Evolutionary conservation across 2,329 filamentous ascomycete genomes (phyloP).

Genomic region (Verticillium albo-atrum): DNA sequence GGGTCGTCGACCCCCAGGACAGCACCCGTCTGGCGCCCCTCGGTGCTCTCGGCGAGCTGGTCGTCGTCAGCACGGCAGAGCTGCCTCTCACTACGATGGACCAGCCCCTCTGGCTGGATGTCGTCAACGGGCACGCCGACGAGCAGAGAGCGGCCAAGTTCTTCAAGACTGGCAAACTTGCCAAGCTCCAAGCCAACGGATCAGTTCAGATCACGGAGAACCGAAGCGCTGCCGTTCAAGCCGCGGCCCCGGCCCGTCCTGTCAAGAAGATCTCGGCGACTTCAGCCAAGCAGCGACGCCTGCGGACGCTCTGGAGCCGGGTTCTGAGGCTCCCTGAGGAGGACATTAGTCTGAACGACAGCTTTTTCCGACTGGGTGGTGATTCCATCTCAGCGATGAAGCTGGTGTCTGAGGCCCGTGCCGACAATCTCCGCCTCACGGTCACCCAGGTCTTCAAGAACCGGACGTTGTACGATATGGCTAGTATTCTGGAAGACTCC

Average conservation of each 20-base stretch:
- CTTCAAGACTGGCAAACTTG: slow-evolving; percentile 35
- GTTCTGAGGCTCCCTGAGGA: slow-evolving; percentile 39
- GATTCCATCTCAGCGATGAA: slow-evolving; percentile 60
- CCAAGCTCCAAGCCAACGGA: slow-evolving; percentile 27
- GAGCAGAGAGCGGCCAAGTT: slow-evolving; percentile 16
- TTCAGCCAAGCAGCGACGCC: slow-evolving; percentile 35
- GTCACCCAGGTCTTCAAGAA: slow-evolving; percentile 53
- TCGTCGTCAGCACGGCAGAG: slow-evolving; percentile 27
- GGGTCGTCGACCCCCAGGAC: slow-evolving; percentile 34
- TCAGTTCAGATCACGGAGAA: slow-evolving; percentile 24
- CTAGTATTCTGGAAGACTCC: slow-evolving; percentile 39
- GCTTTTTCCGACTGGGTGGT: slow-evolving; percentile 57
- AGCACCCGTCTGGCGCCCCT: slow-evolving; percentile 28
- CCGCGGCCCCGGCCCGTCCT: slow-evolving; percentile 5
- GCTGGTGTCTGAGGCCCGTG: slow-evolving; percentile 49
- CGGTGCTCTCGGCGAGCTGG: slow-evolving; percentile 38
- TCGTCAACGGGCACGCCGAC: slow-evolving; percentile 7
- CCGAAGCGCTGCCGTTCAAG: slow-evolving; percentile 7
- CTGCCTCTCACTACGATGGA: slow-evolving; percentile 19
- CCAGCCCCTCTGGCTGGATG: slow-evolving; percentile 22
- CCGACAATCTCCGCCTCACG: slow-evolving; percentile 41
- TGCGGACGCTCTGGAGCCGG: slow-evolving; percentile 44
- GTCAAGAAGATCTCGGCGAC: slow-evolving; percentile 30
- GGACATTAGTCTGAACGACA: slow-evolving; percentile 48
- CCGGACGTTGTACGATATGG: slow-evolving; percentile 46